A percentile compares a stretch with the other conserved stretches of the same genome.
These are phyloP conservation scores for Gossypium mustelinum DNA, from an alignment of 345 rosid species.

Conservation along the genomic window DNA sequence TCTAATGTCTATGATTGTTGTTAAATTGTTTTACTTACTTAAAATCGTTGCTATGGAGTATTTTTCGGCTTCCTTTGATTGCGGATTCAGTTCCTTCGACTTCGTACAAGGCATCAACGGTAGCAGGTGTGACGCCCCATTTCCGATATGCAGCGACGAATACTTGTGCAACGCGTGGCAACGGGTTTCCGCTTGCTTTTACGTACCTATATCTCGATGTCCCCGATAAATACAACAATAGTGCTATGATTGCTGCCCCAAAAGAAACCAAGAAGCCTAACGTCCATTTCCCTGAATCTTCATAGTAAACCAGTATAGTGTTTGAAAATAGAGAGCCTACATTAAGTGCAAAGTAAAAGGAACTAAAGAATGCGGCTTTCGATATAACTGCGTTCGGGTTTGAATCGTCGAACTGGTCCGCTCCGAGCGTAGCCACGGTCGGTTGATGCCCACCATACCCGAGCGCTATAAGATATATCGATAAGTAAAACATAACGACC, in stretches of 20 bases:
- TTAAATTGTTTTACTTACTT: slow-evolving; percentile 23
- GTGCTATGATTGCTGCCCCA: slow-evolving; percentile 51
- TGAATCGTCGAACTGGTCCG: slow-evolving; percentile 66
- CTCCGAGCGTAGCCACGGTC: slow-evolving; percentile 81
- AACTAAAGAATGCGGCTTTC: slow-evolving; percentile 60
- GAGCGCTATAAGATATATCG: slow-evolving; percentile 69
- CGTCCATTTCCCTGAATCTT: slow-evolving; percentile 65
- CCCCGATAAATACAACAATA: slow-evolving; percentile 39
- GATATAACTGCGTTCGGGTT: slow-evolving; percentile 27
- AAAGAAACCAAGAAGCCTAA: slow-evolving; percentile 59
- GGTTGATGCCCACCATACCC: slow-evolving; percentile 96
- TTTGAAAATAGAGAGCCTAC: slow-evolving; percentile 70
- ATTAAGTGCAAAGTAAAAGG: slow-evolving; percentile 74
- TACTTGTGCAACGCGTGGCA: slow-evolving; percentile 74
- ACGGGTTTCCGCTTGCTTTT: slow-evolving; percentile 61
- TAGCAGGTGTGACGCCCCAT: slow-evolving; percentile 36
- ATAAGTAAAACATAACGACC: slow-evolving; percentile 48
- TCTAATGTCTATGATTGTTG: not conserved
- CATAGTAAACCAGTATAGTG: slow-evolving; percentile 66
- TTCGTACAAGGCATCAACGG: slow-evolving; percentile 45
- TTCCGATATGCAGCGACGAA: slow-evolving; percentile 50
- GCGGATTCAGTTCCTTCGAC: slow-evolving; percentile 60
- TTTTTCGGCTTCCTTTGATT: slow-evolving; percentile 79
- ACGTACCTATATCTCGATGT: slow-evolving; percentile 42
- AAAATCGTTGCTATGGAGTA: slow-evolving; percentile 53